phyloP scores from a whole-genome alignment of 306 rosid genomes.

The Medicago ruthenica region DNA sequence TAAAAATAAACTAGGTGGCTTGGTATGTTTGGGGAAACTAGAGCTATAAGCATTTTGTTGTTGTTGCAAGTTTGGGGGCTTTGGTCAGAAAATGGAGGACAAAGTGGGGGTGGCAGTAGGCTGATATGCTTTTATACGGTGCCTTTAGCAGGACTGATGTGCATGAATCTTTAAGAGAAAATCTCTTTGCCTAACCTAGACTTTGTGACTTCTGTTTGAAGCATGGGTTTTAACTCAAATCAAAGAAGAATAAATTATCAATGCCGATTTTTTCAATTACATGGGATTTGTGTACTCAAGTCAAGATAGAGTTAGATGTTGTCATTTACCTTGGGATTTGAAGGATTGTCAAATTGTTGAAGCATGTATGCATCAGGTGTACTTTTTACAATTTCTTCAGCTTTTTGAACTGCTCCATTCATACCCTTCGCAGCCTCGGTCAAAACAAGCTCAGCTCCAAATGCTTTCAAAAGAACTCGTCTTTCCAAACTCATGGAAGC shows the following conservation, averaged over 20 bases:
- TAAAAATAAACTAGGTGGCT: neutral
- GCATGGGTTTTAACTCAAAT: slow-evolving; percentile 26
- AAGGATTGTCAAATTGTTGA: slow-evolving; percentile 98
- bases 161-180: slow-evolving; percentile 15
- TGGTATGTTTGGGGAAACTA: slow-evolving; percentile 15
- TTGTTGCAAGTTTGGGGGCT: neutral
- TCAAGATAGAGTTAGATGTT: slow-evolving; percentile 23
- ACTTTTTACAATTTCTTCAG: slow-evolving; percentile 85
- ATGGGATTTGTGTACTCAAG: slow-evolving; percentile 22
- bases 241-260: slow-evolving; percentile 28
- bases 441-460: slow-evolving; percentile 95
- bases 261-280: slow-evolving; percentile 7
- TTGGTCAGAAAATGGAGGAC: slow-evolving; percentile 31
- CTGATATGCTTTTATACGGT: neutral
- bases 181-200: slow-evolving; percentile 16
- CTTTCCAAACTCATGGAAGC: slow-evolving; percentile 99
- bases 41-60: too few species aligned
- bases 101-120: neutral
- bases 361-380: slow-evolving; percentile 90
- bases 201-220: slow-evolving; percentile 28
- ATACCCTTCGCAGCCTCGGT: slow-evolving; percentile 92
- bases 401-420: slow-evolving; percentile 99
- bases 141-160: slow-evolving; percentile 13
- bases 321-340: slow-evolving; percentile 91
- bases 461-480: slow-evolving; percentile 93